Conservation (phyloP, 805 yeast species). For the Lachancea sp. region DNA sequence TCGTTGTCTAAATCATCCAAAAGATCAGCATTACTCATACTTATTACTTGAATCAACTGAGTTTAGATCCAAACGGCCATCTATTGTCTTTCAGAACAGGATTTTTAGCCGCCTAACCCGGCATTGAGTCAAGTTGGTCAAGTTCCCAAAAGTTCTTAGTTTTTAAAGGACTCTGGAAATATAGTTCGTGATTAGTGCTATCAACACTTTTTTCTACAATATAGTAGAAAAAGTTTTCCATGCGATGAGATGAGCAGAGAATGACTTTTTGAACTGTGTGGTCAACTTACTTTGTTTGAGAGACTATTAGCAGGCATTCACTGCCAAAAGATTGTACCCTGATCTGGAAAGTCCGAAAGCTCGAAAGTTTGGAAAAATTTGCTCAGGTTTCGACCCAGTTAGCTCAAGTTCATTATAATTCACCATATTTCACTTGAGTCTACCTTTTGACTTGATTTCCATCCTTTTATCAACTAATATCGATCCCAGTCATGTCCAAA, state of each 20-base stretch:
- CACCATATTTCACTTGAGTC: not conserved
- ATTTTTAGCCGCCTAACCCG: slow-evolving; percentile 2
- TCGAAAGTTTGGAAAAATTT: not conserved
- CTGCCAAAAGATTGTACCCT: too few relatives aligned
- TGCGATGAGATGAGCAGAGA: slow-evolving; percentile 2
- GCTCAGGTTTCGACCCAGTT: not conserved
- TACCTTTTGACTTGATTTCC: not conserved
- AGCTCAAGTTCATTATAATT: not conserved
- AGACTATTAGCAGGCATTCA: not conserved
- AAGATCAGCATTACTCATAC: slow-evolving; percentile 8
- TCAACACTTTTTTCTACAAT: not conserved
- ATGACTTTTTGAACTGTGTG: too few relatives aligned
- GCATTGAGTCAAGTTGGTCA: not conserved
- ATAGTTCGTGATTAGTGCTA: not conserved
- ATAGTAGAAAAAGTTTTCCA: slow-evolving; percentile 1
- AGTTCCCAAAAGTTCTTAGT: not conserved
- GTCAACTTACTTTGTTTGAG: not conserved
- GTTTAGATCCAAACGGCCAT: not conserved
- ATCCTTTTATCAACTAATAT: not conserved
- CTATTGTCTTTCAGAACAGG: too few relatives aligned
- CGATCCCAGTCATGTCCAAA: slow-evolving; percentile 33
- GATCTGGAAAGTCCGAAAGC: too few relatives aligned
- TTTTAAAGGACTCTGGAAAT: not conserved
- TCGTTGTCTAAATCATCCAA: slow-evolving; percentile 10
- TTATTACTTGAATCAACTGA: not conserved